Base-by-base conservation (phyloP, 2,329 filamentous ascomycete species). In the Aspergillus pseudoviridinutans region DNA sequence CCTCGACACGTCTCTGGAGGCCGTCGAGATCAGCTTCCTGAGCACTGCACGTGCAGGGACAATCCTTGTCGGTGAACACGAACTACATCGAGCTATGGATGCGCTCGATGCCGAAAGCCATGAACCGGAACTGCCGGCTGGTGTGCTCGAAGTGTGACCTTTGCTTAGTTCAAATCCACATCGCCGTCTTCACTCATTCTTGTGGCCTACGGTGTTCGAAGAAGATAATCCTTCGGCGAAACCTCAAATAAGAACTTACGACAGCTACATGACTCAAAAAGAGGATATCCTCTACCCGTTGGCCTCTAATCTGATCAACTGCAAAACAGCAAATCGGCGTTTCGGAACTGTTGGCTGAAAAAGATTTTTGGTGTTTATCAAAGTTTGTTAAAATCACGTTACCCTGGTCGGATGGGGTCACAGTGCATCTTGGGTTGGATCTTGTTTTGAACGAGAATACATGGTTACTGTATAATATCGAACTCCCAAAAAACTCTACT, bases 41-140 rank as follows among this genome's bases (percentile, higher is more conserved):
- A 94, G 89, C 59, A 97, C 93, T 0, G 92, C 91, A 4, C 84
- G 88, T 46, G 91, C 92, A 0, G 93, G 93, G 1, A 92, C 91
- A 4, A 93, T 97, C 9, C 92, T 97, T 68, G 84, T 97, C 42
- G 84, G 87, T 3, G 84, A 88, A 61, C 84, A 88, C 65, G 89
- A 93, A 69, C 80, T 92, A 49, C 79, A 81, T n/a, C 84, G 84
- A 57, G 92, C 91, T 0, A 78, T 97, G 64, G 82, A 84, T 50
- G 90, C 91, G 5, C 74, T 97, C 68, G 73, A 78, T 12, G 71
- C 68, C 4, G 76, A 74, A 52, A 74, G 61, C 49, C 60, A 65
- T n/a, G 61, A 61, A 27, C 63, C 59, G 20, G 64, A 64, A 29
- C 50, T 53, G 17, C 49, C 35, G 14, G 59, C 58, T 24, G 60